Conservation (phyloP, 2,329 filamentous ascomycete species). For the Aspergillus texensis region DNA sequence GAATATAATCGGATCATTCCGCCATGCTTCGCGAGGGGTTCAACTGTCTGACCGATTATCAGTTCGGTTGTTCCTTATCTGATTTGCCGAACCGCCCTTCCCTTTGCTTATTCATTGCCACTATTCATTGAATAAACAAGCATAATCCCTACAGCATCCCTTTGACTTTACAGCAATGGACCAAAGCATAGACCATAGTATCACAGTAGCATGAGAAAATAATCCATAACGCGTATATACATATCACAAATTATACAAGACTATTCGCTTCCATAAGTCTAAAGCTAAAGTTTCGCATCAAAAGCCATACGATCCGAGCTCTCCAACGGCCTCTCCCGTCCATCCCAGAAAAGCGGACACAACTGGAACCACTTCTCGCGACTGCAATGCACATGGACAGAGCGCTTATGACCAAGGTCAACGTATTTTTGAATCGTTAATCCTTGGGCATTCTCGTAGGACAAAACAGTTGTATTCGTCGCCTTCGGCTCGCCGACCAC, state of each 20-base stretch:
- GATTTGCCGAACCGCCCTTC: not conserved
- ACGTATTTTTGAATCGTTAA: conserved; percentile 73
- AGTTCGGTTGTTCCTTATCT: not conserved
- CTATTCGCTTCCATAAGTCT: not conserved
- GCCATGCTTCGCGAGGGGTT: not conserved
- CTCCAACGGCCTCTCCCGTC: conserved; percentile 47
- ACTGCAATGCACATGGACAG: conserved; percentile 66
- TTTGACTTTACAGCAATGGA: not conserved
- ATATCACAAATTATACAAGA: not conserved
- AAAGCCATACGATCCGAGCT: conserved; percentile 50
- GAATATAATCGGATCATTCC: not conserved
- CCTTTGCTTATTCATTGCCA: not conserved
- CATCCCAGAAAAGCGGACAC: conserved; percentile 54
- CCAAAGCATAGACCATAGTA: too few relatives aligned
- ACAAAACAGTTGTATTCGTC: conserved; percentile 69
- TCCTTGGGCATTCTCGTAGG: conserved; percentile 74
- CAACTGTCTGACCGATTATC: not conserved
- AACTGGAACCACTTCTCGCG: conserved; percentile 70
- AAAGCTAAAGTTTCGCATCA: conserved; percentile 48
- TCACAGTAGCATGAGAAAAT: not conserved
- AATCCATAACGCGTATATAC: not conserved
- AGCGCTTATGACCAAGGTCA: conserved; percentile 72
- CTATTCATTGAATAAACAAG: accelerated
- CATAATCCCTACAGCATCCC: not conserved
- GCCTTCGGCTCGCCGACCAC: conserved; percentile 69